Evolutionary conservation across 1,284 basidiomycete species (phyloP).

Genomic region (Trametes pubescens): DNA sequence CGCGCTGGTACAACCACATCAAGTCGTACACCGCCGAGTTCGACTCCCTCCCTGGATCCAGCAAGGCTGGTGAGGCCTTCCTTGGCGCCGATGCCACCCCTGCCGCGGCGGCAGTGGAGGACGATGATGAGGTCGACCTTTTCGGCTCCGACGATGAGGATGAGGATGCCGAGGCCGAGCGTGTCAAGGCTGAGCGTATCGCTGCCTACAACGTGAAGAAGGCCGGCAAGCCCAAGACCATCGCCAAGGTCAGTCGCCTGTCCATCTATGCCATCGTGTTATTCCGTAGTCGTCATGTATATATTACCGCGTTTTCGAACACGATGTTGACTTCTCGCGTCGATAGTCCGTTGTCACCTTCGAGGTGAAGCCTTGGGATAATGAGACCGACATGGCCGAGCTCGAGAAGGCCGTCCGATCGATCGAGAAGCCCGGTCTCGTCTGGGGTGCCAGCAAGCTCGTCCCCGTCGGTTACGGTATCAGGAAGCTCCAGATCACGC

Average conservation of each 20-base stretch:
- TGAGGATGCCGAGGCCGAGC: conserved; percentile 93
- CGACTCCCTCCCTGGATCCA: conserved; percentile 83
- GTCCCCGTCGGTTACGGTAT: conserved; percentile 96
- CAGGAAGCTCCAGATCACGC: conserved; percentile 91
- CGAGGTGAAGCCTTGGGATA: conserved; percentile 99
- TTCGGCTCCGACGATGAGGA: conserved; percentile 95
- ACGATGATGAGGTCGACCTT: conserved; percentile 93
- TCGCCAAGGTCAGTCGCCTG: conserved; percentile 79
- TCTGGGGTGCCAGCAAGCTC: conserved; percentile 94
- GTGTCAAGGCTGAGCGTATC: conserved; percentile 94
- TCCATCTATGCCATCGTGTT: conserved; percentile 6
- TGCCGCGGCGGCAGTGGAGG: conserved; percentile 79
- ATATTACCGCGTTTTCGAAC: conserved; percentile 22
- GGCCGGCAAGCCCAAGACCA: conserved; percentile 88
- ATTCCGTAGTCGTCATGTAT: conserved; percentile 25
- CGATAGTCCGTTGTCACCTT: conserved; percentile 91
- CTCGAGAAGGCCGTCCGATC: conserved; percentile 88
- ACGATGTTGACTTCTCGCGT: conserved; percentile 32
- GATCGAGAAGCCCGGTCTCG: conserved; percentile 90
- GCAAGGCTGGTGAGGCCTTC: conserved; percentile 83
- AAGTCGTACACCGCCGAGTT: conserved; percentile 86
- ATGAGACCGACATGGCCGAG: conserved; percentile 95
- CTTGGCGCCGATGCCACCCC: conserved; percentile 56
- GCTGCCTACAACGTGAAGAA: conserved; percentile 95
- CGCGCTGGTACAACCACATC: conserved; percentile 97